Conservation (phyloP, 305 asterid species). For the Fraxinus paxiana region DNA sequence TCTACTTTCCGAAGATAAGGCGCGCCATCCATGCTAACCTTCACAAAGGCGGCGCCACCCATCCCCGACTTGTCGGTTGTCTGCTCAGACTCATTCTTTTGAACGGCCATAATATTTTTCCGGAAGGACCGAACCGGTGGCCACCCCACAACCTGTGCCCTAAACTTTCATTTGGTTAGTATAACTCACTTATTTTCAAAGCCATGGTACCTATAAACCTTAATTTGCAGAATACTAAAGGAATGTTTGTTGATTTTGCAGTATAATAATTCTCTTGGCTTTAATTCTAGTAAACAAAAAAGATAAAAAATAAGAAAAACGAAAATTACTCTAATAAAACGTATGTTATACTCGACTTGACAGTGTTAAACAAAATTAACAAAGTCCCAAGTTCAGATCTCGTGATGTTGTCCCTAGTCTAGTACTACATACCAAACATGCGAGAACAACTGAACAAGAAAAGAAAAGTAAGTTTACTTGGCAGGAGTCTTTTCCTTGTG, state of each 20-base stretch:
- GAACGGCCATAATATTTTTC: constrained; percentile 49
- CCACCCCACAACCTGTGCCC: constrained; percentile 98
- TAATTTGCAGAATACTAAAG: neutral
- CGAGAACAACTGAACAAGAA: neutral
- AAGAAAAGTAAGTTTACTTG: constrained; percentile 28
- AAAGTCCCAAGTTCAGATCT: neutral
- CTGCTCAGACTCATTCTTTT: constrained; percentile 39
- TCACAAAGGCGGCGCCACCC: constrained; percentile 45
- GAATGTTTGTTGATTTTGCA: neutral
- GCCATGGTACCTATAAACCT: neutral
- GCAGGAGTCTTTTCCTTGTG: constrained; percentile 42
- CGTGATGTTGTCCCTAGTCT: neutral
- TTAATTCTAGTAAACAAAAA: neutral
- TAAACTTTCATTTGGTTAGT: constrained; percentile 18
- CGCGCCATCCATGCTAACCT: constrained; percentile 89
- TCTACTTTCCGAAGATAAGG: constrained; percentile 77
- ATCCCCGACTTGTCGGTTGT: constrained; percentile 26
- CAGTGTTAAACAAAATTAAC: neutral
- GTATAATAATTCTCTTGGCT: neutral
- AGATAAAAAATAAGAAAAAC: neutral
- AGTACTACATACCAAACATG: neutral
- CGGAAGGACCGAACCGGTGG: constrained; percentile 84
- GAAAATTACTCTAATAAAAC: neutral
- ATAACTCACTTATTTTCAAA: neutral
- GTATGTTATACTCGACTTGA: neutral